Evolutionary conservation across 139 green algal species (phyloP), one percentile per base, ranked within the genome.

Genomic region (Monoraphidium neglectum): DNA sequence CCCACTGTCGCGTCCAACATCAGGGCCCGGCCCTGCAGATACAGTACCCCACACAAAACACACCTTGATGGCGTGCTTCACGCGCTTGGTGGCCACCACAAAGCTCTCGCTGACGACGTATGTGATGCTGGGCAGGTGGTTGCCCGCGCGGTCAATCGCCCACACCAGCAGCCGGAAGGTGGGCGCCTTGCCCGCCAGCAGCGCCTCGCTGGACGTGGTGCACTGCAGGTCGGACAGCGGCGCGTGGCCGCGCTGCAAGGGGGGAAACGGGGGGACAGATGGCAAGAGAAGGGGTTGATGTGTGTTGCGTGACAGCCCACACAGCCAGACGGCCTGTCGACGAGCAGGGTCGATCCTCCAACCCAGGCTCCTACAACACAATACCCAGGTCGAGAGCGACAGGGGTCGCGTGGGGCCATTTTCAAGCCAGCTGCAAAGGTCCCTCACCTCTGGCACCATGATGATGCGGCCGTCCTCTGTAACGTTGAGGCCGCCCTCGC

Each of bases 61-160:
- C 43, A 51, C 43, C 43, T 91, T 91, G 73, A 91, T 91, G 18
- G 86, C 86, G 46, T 87, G 81, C 77, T 91, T 91, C 26, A 91
- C 86, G 35, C 86, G 83, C 81, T 91, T 91, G 59, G 86, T 91
- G 21, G 86, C 83, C 24, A 91, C 86, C 78, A 91, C 86, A 72
- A 91, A 91, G 51, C 66, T 83, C 77, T 91, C 86, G 13, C 65
- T 82, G 28, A 91, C 86, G 2, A 91, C 86, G 57, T 91, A 91
- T 0, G 83, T 88, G 40, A 91, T 74, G 68, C 81, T 62, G 16
- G 75, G 68, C 53, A 88, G 67, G 23, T 77, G 81, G 62, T 70
- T 70, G 64, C 37, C 54, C 28, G 0, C n/a, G 33, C 73, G 33
- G 63, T 90, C 82, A n/a, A 90, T 82, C 33, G 86, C 86, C 83